Base-by-base conservation (phyloP, 345 rosid species). In the Murraya paniculata region DNA sequence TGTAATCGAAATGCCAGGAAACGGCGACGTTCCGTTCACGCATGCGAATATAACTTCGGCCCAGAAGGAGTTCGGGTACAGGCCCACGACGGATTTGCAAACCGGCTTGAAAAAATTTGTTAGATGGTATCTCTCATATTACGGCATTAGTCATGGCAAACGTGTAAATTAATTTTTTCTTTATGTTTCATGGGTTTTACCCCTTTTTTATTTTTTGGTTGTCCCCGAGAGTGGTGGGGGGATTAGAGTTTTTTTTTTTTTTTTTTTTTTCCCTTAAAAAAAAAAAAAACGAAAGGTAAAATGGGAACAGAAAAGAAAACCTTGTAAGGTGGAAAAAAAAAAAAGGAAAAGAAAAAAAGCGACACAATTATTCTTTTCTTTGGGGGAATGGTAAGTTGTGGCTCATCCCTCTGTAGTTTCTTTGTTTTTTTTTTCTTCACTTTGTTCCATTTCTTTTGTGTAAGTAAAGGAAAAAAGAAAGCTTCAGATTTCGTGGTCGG, bases 1-100 rank as follows among this genome's bases (percentile, higher is more conserved):
- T 31, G 71, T 77, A 6, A 81, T 91, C 33, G 91, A 90, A 28
- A 91, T 93, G 94, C 96, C 97, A 0, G 91, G 97, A 79, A 93
- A 93, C 88, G 97, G 97, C 76, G 97, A 93, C 94, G 97, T 93
- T 19, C 95, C 95, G 36, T 92, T 86, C 75, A 92, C 97, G 0
- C 97, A 92, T 25, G 97, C 97, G 2, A 92, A 92, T 77, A 92
- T 92, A 13, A 91, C 92, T 79, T 73, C 73, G n/a, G 97, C 97
- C 72, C 87, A 84, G 69, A 73, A 62, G 9, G 91, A 79, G 71
- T 83, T 90, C 73, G 95, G 96, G 88, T 93, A 93, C 72, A 90
- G 87, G 72, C 96, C 97, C 65, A 90, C 91, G 28, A 93, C 95
- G 70, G 96, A 93, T 88, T 88, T 93, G 86, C 90, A 90, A 79